Conservation (phyloP, 805 yeast genomes). For the Isabelozyma heimii region DNA sequence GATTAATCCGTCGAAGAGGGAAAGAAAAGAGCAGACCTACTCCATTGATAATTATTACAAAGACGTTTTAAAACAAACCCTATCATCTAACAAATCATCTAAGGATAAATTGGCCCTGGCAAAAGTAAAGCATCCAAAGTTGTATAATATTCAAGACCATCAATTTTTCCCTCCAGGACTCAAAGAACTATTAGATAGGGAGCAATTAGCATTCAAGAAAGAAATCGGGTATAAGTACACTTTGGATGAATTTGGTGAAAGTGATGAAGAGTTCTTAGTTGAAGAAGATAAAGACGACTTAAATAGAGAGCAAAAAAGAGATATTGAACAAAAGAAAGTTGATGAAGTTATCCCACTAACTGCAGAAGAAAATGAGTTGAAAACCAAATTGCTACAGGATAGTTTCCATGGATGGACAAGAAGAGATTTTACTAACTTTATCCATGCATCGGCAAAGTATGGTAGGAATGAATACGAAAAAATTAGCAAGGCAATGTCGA, state of each 20-base stretch:
- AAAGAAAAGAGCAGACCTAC: constrained; percentile 75
- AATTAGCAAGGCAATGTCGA: constrained; percentile 55
- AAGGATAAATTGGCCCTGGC: constrained; percentile 11
- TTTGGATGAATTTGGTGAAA: constrained; percentile 57
- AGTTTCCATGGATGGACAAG: constrained; percentile 71
- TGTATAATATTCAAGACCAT: constrained; percentile 63
- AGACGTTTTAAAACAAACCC: constrained; percentile 53
- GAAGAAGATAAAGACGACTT: constrained; percentile 42
- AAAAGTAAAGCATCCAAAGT: constrained; percentile 59
- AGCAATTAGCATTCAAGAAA: constrained; percentile 61
- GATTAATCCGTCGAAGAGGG: constrained; percentile 75
- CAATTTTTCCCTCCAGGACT: constrained; percentile 66
- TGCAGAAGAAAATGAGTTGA: constrained; percentile 56
- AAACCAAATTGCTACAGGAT: constrained; percentile 49
- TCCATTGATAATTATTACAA: constrained; percentile 75
- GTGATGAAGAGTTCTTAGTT: constrained; percentile 48
- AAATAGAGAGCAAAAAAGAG: constrained; percentile 34
- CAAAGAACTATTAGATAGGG: constrained; percentile 54
- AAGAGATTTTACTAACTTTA: constrained; percentile 69
- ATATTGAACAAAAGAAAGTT: constrained; percentile 53
- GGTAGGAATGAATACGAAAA: constrained; percentile 53
- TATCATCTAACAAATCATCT: constrained; percentile 5
- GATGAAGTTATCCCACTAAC: constrained; percentile 58
- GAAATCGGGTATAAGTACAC: constrained; percentile 58
- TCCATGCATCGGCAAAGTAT: constrained; percentile 65